Conservation (phyloP, 2,329 filamentous ascomycete genomes). For the Onygenales sp. region DNA sequence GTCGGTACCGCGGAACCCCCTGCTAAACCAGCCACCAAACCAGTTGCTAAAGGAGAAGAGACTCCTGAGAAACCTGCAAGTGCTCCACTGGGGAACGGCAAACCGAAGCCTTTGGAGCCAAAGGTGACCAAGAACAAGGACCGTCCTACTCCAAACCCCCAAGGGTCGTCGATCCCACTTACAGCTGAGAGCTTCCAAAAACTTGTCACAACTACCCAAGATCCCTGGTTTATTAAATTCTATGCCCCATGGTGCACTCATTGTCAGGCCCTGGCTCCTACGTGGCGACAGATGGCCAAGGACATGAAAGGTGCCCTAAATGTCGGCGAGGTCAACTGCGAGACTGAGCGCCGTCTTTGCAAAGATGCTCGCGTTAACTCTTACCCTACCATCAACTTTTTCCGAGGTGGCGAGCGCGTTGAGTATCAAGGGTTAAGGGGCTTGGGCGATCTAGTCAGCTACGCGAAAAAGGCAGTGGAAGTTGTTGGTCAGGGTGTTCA, state of each 20-base stretch:
- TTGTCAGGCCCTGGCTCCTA: constrained; percentile 85
- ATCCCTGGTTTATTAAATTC: constrained; percentile 98
- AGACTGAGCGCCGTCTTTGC: constrained; percentile 75
- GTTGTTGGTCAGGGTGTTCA: constrained; percentile 65
- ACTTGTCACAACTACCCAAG: constrained; percentile 73
- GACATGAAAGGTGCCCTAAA: constrained; percentile 87
- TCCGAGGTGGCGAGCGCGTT: constrained; percentile 80
- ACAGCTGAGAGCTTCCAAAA: constrained; percentile 79
- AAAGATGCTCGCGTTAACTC: constrained; percentile 73
- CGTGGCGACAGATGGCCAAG: constrained; percentile 80
- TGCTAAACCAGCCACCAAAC: constrained; percentile 30
- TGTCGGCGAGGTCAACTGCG: constrained; percentile 93
- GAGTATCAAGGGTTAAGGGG: constrained; percentile 91
- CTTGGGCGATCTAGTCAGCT: constrained; percentile 78
- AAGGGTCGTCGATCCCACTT: constrained; percentile 65
- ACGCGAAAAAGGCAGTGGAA: constrained; percentile 76
- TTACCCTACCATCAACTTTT: constrained; percentile 87
- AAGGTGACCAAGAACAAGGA: constrained; percentile 1
- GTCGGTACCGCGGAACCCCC: constrained; percentile 35
- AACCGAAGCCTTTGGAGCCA: neutral
- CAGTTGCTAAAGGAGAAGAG: constrained; percentile 11
- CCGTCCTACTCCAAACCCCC: constrained; percentile 57
- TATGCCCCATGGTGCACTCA: constrained; percentile 97
- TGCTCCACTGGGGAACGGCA: neutral
- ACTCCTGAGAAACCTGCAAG: neutral